Evolutionary conservation across 345 rosid genomes (phyloP).

Genomic region (Salix suchowensis): DNA sequence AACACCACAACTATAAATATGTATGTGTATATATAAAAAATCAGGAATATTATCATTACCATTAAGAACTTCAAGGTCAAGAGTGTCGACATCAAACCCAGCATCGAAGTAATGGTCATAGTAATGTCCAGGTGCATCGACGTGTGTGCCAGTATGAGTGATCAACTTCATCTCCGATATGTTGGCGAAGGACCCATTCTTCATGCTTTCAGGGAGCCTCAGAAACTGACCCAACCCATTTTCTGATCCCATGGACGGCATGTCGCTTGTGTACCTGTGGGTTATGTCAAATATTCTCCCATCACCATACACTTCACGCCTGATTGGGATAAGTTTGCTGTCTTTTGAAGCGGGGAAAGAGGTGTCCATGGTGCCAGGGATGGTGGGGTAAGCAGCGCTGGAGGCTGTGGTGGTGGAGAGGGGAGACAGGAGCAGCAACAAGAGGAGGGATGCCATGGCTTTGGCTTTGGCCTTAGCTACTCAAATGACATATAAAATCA

Average conservation of each 20-base stretch:
- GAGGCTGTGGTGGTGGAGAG: not conserved
- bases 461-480: not conserved
- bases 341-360: not conserved
- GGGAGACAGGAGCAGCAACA: not conserved
- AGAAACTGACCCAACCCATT: not conserved
- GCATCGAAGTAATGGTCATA: conserved; percentile 15
- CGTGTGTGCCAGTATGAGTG: conserved; percentile 8
- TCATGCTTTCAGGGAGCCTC: conserved; percentile 1
- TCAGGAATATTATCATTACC: not conserved
- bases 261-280: conserved; percentile 6
- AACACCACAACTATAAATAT: not conserved
- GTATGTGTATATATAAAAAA: not conserved
- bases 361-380: not conserved
- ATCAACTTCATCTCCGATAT: not conserved
- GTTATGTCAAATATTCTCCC: conserved; percentile 11
- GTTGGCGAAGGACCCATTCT: conserved; percentile 7
- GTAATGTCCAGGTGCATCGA: conserved; percentile 15
- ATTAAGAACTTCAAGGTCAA: conserved; percentile 19
- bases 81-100: conserved; percentile 18
- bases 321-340: not conserved
- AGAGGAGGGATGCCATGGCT: not conserved
- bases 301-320: not conserved
- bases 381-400: not conserved
- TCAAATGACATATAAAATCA: no score
- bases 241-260: not conserved